Base-by-base conservation (phyloP, 164 flowering plant genomes). In the Vitis rotundifolia region DNA sequence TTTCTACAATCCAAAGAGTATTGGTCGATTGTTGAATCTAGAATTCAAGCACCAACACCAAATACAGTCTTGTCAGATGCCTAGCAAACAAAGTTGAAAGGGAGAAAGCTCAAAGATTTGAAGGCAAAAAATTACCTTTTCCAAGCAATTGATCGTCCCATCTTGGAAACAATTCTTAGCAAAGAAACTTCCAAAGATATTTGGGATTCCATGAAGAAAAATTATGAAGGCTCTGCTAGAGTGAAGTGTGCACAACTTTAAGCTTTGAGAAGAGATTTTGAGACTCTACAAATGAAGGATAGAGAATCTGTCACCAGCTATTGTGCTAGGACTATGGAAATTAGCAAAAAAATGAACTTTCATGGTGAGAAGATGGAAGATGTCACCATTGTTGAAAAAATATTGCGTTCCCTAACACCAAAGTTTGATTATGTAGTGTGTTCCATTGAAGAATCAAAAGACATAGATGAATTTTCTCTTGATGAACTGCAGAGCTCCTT, bases 401-500 rank as follows among this genome's bases (percentile, higher is more conserved):
- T 75, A 10, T 44, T 75, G 47, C 67, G 68, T 8, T 66, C 71
- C 29, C 9, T 76, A 63, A 54, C 75, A 11, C 28, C 71, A 47
- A 71, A 50, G 4, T 75, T 71, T 66, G 29, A 75, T 60, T 75
- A 66, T 60, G 71, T 71, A 12, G 75, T 75, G 7, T 75, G 71
- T 50, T 76, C 73, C 3, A 72, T 76, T 15, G 64, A 72, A 51
- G 79, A 72, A 57, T 72, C 68, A 3, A 68, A 75, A 53, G 68
- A 71, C 49, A 57, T 61, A 4, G 63, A 66, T 16, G 60, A 1
- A 5, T 26, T 71, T 13, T 60, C 67, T 13, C 50, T 75, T 71
- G 71, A 71, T 63, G 75, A 75, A 56, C 28, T 75, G 31, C 68
- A 69, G 29, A 74, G 80, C 48, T 73, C 67, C 12, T 63, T 74